Percentiles rank a stretch among this genome's conserved stretches.
These are phyloP conservation scores for Leccinum subtestaceum DNA, from an alignment of 768 basidiomycete genomes.

Conservation along the genomic window DNA sequence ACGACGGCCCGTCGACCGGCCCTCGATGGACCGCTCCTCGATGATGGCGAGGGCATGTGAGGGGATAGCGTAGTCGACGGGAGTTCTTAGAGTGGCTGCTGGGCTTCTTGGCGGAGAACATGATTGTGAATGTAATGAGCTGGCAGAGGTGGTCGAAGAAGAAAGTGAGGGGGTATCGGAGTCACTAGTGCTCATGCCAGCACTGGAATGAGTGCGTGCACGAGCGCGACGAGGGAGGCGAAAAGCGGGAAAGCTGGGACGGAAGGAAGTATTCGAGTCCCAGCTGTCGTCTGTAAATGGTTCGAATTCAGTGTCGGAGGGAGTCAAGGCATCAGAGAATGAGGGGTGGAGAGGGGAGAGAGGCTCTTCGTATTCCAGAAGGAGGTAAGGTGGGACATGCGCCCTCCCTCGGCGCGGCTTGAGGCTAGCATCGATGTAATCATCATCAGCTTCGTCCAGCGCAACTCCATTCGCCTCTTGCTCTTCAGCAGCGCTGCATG, in stretches of 20 bases:
- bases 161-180: slow-evolving; percentile 51
- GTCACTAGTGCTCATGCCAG: slow-evolving; percentile 34
- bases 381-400: slow-evolving; percentile 21
- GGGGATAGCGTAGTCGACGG: slow-evolving; percentile 28
- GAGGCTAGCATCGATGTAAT: slow-evolving; percentile 29
- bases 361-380: slow-evolving; percentile 32
- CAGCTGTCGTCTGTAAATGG: slow-evolving; percentile 29
- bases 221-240: slow-evolving; percentile 36
- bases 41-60: slow-evolving; percentile 36
- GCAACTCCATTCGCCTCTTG: slow-evolving; percentile 21
- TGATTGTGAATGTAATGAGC: slow-evolving; percentile 35
- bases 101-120: slow-evolving; percentile 35
- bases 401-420: slow-evolving; percentile 13
- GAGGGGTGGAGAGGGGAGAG: slow-evolving; percentile 25
- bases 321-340: slow-evolving; percentile 16
- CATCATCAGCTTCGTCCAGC: slow-evolving; percentile 29
- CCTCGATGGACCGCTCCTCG: slow-evolving; percentile 33
- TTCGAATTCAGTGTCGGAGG: slow-evolving; percentile 38
- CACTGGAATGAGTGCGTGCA: slow-evolving; percentile 25
- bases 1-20: slow-evolving; percentile 5
- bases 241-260: slow-evolving; percentile 22
- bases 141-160: slow-evolving; percentile 39
- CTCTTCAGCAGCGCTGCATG: slow-evolving; percentile 23
- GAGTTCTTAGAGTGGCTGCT: slow-evolving; percentile 31
- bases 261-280: slow-evolving; percentile 19